Evolutionary conservation across 805 yeast species (phyloP), one percentile per base, ranked within the genome.

Genomic region (Zygoascus bituminiphila): DNA sequence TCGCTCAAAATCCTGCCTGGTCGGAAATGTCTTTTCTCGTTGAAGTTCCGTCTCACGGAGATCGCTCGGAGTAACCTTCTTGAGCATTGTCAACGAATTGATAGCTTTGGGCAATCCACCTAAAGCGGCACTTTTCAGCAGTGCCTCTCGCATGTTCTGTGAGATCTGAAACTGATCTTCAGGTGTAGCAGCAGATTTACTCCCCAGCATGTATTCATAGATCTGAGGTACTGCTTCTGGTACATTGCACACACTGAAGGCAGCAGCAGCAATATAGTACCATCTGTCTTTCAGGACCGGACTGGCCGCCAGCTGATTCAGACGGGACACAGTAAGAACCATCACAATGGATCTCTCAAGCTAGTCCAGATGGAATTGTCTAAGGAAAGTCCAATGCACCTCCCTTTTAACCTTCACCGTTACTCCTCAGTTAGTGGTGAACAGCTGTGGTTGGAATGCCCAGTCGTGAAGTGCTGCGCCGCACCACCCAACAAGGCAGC

Each of bases 81-180:
- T 78, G 49, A 88, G 68, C 15, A 73, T 70, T 57, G 77, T 82
- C 58, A 89, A 66, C 1, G 94, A 76, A 62, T 88, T 89, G 62
- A 89, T 89, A 1, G 88, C 77, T 56, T 81, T 82, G 1, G 97
- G 97, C 12, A 88, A 70, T 0, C 97, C 97, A 14, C 81, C 78
- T 42, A 89, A 67, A 0, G 95, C 95, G 0, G 84, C 75, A 2
- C 87, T 73, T 60, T 88, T 89, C 58, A 89, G 67, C 2, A 89
- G 67, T 7, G 88, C 81, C 58, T 89, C 97, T 51, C 95, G 71
- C 46, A 84, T 69, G 55, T 82, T 77, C 37, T 71, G 69, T 0
- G 89, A 72, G 5, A 75, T 52, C 38, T 48, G 53, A 53, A 46
- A 53, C 40, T 58, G 69, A 24, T 42, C 47, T 14, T 49, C 51